These are phyloP conservation scores for Cardamine resedifolia DNA, from an alignment of 345 rosid genomes.

Conservation along the genomic window DNA sequence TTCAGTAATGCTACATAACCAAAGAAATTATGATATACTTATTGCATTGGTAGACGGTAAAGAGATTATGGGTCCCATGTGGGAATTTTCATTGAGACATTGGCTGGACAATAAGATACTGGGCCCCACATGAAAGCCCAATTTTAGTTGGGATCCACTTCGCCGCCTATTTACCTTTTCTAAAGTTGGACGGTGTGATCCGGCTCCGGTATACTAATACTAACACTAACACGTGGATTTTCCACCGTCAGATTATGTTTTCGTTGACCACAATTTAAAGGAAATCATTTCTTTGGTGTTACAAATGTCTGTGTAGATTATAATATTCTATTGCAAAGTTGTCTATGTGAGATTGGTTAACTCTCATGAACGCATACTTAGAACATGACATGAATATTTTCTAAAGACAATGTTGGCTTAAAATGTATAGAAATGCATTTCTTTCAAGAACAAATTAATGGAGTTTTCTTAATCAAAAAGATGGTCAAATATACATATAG, in stretches of 20 bases:
- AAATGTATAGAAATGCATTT: not conserved
- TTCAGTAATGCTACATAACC: not conserved
- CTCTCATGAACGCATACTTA: not conserved
- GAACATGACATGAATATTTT: not conserved
- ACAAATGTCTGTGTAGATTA: not conserved
- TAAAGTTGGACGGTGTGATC: slow-evolving; percentile 34
- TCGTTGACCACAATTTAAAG: slow-evolving; percentile 4
- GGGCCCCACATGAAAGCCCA: slow-evolving; percentile 36
- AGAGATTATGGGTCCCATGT: slow-evolving; percentile 27
- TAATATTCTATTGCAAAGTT: not conserved
- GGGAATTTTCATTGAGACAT: not conserved
- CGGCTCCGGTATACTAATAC: not conserved
- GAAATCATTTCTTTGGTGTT: not conserved
- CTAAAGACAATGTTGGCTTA: not conserved
- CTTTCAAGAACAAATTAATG: not conserved
- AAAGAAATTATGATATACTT: slow-evolving; percentile 27
- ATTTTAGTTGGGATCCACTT: slow-evolving; percentile 30
- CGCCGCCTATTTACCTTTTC: slow-evolving; percentile 30
- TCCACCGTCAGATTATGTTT: slow-evolving; percentile 30
- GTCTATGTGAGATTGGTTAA: not conserved
- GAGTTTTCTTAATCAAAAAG: not conserved
- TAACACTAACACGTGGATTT: not conserved
- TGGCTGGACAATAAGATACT: slow-evolving; percentile 26
- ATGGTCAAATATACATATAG: not conserved
- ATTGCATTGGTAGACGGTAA: slow-evolving; percentile 19